Base-by-base conservation (phyloP, 2,329 filamentous ascomycete species). In the Paracoccidioides lutzii region DNA sequence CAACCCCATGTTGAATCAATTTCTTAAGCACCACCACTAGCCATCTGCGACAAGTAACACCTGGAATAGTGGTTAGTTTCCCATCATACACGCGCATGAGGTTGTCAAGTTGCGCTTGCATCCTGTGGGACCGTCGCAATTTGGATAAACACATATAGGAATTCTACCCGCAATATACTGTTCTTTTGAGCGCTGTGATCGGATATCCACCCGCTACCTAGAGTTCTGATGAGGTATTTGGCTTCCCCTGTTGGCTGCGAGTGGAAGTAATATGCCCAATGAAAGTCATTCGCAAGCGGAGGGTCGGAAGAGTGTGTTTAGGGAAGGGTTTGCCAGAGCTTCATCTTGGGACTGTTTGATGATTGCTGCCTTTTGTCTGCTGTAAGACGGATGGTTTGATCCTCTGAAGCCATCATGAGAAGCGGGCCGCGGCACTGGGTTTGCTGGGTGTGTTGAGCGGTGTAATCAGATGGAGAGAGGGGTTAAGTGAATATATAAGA, bases 231-330 rank as follows among this genome's bases (percentile, higher is more conserved):
- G 33, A 60, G 60, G 32, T 60, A 59, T 48, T 59, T 58, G 5
- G 30, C 33, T n/a, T 55, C 56, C 15, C 55, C 38, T 3, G 3
- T 8, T 12, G 32, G 7, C 3, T 1, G 6, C n/a, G 10, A 61
- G 54, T 66, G 65, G 53, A 62, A 56, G 49, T 69, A 69, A 8
- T 62, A 61, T 2, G 53, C 65, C 66, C 66, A 68, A 57, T 68
- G 63, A 55, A 66, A 67, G n/a, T 66, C 57, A 46, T 67, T 61
- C 28, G 57, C 53, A 0, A 52, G 6, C 4, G 63, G 63, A 35
- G 63, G 65, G 41, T 68, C 60, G 2, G 60, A 56, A 4, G n/a
- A n/a, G 22, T 2, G 22, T 22, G 22, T 22, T 22, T 22, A 22
- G 22, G 22, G 22, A 22, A 22, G 22, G 22, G 22, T 22, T 22